phyloP scores from a whole-genome alignment of 1,284 basidiomycete genomes.

The Pascua sp. region DNA sequence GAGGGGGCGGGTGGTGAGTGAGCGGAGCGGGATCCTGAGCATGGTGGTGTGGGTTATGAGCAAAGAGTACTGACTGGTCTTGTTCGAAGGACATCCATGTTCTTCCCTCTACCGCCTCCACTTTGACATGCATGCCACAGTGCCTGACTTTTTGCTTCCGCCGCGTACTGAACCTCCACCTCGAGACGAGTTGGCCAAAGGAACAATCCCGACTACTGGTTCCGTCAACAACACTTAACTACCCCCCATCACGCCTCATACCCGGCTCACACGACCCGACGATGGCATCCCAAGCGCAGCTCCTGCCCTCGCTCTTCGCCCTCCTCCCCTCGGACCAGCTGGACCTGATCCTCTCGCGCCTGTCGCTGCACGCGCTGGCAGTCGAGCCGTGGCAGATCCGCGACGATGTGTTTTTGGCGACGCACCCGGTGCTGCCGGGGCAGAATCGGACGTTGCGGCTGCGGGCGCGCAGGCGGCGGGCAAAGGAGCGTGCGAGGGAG shows the following conservation, averaged over 20 bases:
- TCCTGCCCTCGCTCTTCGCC: conserved; percentile 37
- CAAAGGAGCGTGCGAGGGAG: background rate
- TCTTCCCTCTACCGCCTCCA: too few relatives aligned
- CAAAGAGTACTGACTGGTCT: background rate
- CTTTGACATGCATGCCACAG: background rate
- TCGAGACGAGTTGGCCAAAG: too few relatives aligned
- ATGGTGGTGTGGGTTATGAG: background rate
- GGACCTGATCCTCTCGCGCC: conserved; percentile 25
- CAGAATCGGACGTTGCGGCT: conserved; percentile 28
- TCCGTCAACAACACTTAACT: background rate
- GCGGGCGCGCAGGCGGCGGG: conserved; percentile 9
- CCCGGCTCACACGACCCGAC: background rate
- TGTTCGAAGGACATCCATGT: background rate
- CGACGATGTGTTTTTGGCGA: conserved; percentile 34
- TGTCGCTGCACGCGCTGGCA: conserved; percentile 33
- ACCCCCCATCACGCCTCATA: too few relatives aligned
- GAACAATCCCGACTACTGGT: background rate
- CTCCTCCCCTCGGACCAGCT: conserved; percentile 29
- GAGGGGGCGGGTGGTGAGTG: conserved; percentile 1
- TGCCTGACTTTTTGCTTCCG: conserved; percentile 6
- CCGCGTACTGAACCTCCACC: background rate
- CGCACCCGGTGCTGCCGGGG: conserved; percentile 29
- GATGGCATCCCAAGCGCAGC: conserved; percentile 21
- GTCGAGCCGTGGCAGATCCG: conserved; percentile 22
- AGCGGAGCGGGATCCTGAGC: conserved; percentile 6